Conservation (phyloP, 2,329 filamentous ascomycete species). For the Scolecobasidium constrictum region DNA sequence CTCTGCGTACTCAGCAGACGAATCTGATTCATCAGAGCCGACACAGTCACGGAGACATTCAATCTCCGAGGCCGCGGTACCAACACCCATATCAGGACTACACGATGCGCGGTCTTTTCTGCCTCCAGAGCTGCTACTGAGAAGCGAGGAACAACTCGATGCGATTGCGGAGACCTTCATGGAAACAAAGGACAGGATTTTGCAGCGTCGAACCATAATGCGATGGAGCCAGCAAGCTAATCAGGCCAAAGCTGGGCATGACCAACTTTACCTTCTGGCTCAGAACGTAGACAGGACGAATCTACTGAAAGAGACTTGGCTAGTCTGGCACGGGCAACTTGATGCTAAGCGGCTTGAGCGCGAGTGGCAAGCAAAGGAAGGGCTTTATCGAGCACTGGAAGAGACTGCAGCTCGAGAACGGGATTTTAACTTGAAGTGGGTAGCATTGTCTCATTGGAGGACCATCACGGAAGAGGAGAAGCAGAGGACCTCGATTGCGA, state of each 20-base stretch:
- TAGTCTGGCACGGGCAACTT: background rate
- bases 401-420: constrained; percentile 51
- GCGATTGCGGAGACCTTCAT: background rate
- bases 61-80: background rate
- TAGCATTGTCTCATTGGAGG: constrained; percentile 60
- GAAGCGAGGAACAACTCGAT: background rate
- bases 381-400: constrained; percentile 46
- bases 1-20: constrained; percentile 19
- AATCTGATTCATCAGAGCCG: constrained; percentile 15
- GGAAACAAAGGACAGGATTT: background rate
- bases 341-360: constrained; percentile 22
- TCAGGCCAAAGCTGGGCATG: constrained; percentile 16
- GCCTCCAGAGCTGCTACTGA: background rate
- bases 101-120: background rate
- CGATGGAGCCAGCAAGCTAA: background rate
- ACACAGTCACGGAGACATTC: constrained; percentile 4
- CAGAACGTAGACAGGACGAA: background rate
- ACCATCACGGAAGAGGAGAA: constrained; percentile 53
- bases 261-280: constrained; percentile 17
- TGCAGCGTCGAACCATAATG: background rate
- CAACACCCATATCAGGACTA: background rate
- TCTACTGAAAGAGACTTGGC: constrained; percentile 19
- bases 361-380: constrained; percentile 35
- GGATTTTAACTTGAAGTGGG: constrained; percentile 53
- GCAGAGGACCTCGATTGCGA: constrained; percentile 54